Base-by-base conservation (phyloP, 768 basidiomycete genomes). In the Termitomyces titanicus region DNA sequence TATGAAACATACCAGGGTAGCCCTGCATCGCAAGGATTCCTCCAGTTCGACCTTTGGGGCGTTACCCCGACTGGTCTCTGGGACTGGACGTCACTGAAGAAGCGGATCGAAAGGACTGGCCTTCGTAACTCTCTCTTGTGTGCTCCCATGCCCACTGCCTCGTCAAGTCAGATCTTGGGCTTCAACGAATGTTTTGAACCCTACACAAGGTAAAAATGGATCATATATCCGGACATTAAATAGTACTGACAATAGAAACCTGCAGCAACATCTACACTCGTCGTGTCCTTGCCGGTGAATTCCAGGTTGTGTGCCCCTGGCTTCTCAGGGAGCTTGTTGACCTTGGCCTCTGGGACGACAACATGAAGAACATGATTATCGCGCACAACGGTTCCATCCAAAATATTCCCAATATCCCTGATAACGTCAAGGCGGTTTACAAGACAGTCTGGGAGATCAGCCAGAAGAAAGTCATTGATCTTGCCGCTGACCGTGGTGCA, bases 401-500 rank as follows among this genome's bases (percentile, higher is more conserved):
- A 69, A 91, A 85, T 68, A 93, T 98, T 61, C 87, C 92, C 25
- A 82, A 66, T 45, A 93, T 98, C 61, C 95, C 96, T 2, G 86
- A 85, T 55, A 84, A 97, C 61, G 80, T 95, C 73, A 98, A 97
- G 75, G 90, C 92, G 0, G 94, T 99, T 75, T 99, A 99, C 85
- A 98, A 98, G 79, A 99, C 96, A n/a, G 96, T 98, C 47, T 99
- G 96, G 96, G 96, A 99, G 77, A 95, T 99, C 71, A 88, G 84
- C 43, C 96, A 98, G 78, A 98, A 98, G 90, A 94, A 92, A 68
- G 86, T 99, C 61, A 86, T 99, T 55, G 97, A 99, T 74, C 81
- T 99, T 62, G 89, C 97, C 50, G 97, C 97, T n/a, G 97, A 99
- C 70, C 94, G 97, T 57, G 96, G 95, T 37, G 94, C 97, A 1